Base-by-base conservation (phyloP, 129 eudicot genomes). In the Saussurea involucrata region DNA sequence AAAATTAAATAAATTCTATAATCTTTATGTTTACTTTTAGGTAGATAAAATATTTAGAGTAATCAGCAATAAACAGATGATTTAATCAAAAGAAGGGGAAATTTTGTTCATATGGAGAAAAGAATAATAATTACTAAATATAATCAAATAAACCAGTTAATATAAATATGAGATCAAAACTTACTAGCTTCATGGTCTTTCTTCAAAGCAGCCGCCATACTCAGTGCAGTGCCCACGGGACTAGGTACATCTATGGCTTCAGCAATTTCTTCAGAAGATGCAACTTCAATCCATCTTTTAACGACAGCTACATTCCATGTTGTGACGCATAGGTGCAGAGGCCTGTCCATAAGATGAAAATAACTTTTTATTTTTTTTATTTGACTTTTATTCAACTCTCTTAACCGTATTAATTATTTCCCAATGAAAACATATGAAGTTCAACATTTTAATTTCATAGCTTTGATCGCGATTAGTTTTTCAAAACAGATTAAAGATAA, bases 301-400 rank as follows among this genome's bases (percentile, higher is more conserved):
- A 95, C 97, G 83, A 95, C 89, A 82, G 97, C 89, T 68, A 92
- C 96, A 86, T 95, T 95, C 97, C 97, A 95, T 63, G 96, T 92
- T 77, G 88, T 75, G 66, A 92, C 78, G 63, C 97, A 95, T 84
- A 92, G 77, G 77, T 95, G 99, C 79, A 95, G 85, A 63, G 99
- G 99, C 78, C 99, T 95, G 92, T 44, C 27, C 57, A 34, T n/a
- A n/a, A n/a, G n/a, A n/a, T n/a, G n/a, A n/a, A n/a, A n/a, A n/a
- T n/a, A n/a, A n/a, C n/a, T n/a, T n/a, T n/a, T n/a, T n/a, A n/a
- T n/a, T n/a, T n/a, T n/a, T n/a, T n/a, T n/a, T n/a, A n/a, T n/a
- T n/a, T n/a, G n/a, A n/a, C n/a, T n/a, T n/a, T n/a, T n/a, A n/a
- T 21, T 58, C 65, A 58, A 58, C 27, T 22, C 7, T 60, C 25